Evolutionary conservation across 2,329 filamentous ascomycete genomes (phyloP).

Genomic region (Leptographium procerum): DNA sequence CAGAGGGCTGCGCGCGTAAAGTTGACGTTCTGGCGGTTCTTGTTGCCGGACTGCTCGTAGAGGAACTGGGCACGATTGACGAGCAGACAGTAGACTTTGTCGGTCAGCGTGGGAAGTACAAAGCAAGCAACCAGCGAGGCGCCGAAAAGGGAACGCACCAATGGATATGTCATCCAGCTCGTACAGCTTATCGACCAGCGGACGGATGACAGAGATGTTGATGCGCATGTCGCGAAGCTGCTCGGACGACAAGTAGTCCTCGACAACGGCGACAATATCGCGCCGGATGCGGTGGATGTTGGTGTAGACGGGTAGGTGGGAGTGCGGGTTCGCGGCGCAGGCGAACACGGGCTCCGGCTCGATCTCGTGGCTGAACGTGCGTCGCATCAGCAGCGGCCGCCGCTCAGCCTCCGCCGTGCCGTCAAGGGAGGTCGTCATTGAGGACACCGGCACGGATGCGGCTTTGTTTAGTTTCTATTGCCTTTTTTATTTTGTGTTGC

Average conservation of each 20-base stretch:
- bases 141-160: slow-evolving; percentile 25
- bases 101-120: neutral
- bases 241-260: slow-evolving; percentile 55
- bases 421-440: neutral
- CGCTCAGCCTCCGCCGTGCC: slow-evolving; percentile 3
- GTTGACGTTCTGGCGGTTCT: slow-evolving; percentile 72
- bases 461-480: too few relatives aligned
- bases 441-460: neutral
- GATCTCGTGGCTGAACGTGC: slow-evolving; percentile 22
- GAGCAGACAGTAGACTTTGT: slow-evolving; percentile 64
- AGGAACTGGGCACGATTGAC: slow-evolving; percentile 75
- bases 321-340: slow-evolving; percentile 46
- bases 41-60: slow-evolving; percentile 62
- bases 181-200: slow-evolving; percentile 74
- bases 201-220: slow-evolving; percentile 68
- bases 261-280: slow-evolving; percentile 52
- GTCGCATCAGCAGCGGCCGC: slow-evolving; percentile 17
- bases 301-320: slow-evolving; percentile 59
- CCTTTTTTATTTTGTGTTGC: too few relatives aligned
- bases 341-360: slow-evolving; percentile 35
- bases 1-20: slow-evolving; percentile 67
- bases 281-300: slow-evolving; percentile 63
- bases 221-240: slow-evolving; percentile 72
- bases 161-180: slow-evolving; percentile 70
- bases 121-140: neutral